These are phyloP conservation scores for Nigrospora oryzae DNA, from an alignment of 2,329 filamentous ascomycete genomes.

Conservation along the genomic window DNA sequence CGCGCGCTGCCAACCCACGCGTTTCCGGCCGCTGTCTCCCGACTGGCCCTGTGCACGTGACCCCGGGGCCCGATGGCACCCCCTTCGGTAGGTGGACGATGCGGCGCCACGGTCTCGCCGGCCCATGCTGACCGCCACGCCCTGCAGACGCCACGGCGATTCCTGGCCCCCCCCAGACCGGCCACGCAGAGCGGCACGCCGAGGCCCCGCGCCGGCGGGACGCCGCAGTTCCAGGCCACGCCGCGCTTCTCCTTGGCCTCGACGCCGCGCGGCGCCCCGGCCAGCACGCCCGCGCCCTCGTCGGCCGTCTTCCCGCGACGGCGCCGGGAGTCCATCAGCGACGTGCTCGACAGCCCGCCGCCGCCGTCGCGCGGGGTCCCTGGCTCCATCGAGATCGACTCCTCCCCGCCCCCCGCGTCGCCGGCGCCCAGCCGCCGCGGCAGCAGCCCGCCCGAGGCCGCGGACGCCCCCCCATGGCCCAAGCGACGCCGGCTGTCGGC, in stretches of 20 bases:
- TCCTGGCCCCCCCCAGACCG: constrained; percentile 19
- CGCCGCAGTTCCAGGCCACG: constrained; percentile 22
- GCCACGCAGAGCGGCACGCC: constrained; percentile 15
- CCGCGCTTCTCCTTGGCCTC: constrained; percentile 22
- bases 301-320: constrained; percentile 9
- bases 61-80: no score
- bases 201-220: constrained; percentile 11
- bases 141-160: constrained; percentile 21
- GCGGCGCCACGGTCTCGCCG: no score
- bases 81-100: no score
- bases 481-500: constrained; percentile 30
- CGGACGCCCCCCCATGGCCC: constrained; percentile 8
- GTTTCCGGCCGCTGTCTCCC: no score
- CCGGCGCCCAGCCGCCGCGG: no score
- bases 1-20: no score
- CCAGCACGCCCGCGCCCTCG: constrained; percentile 10
- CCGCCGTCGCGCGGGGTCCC: constrained; percentile 7
- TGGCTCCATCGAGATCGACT: constrained; percentile 4
- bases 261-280: constrained; percentile 11
- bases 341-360: constrained; percentile 18
- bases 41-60: no score
- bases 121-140: constrained; percentile 11
- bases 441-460: neutral
- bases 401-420: constrained; percentile 2
- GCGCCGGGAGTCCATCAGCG: constrained; percentile 11